Evolutionary conservation across 2,329 filamentous ascomycete species (phyloP), one percentile per base, ranked within the genome.

Genomic region (Xylaria sp.): DNA sequence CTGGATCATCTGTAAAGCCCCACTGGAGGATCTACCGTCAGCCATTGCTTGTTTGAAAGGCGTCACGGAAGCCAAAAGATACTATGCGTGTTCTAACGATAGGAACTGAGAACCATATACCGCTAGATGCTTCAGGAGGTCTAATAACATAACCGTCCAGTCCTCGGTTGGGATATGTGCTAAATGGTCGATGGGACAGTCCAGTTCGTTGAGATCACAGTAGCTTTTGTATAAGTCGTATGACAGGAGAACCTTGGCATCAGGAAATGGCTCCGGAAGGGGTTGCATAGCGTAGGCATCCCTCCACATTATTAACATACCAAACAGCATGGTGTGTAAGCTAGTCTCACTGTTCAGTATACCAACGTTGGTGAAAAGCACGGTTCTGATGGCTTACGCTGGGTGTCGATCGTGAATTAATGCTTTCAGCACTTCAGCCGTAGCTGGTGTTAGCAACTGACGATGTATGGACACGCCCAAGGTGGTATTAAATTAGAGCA

Each of bases 301-400:
- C 9, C 55, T 60, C 65, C 56, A 67, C n/a, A 7, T 39, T 13
- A 25, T 32, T 5, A 64, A 32, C 4, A 20, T 9, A 8, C 61
- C 46, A 45, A 53, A 67, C 4, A 67, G 13, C 23, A 67, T 18
- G 25, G 60, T 57, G 12, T 60, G 55, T 4, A 67, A n/a, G 23
- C 60, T 65, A 28, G 23, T 30, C 23, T 61, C 28, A 23, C 34
- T 48, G 8, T 20, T 66, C 43, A 48, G 41, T 32, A 23, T 39
- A 9, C 8, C 5, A 10, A n/a, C 4, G 13, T 7, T 55, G 20
- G 4, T n/a, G 28, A 10, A 15, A 30, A 46, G 15, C n/a, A 39
- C 7, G 10, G 2, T 32, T 12, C 1, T 18, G 13, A 36, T 13
- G 20, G 43, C 65, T 18, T 63, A 67, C 53, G 10, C 23, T 39